These are phyloP conservation scores for Ambrosiella xylebori DNA, from an alignment of 2,329 filamentous ascomycete species.

Conservation along the genomic window DNA sequence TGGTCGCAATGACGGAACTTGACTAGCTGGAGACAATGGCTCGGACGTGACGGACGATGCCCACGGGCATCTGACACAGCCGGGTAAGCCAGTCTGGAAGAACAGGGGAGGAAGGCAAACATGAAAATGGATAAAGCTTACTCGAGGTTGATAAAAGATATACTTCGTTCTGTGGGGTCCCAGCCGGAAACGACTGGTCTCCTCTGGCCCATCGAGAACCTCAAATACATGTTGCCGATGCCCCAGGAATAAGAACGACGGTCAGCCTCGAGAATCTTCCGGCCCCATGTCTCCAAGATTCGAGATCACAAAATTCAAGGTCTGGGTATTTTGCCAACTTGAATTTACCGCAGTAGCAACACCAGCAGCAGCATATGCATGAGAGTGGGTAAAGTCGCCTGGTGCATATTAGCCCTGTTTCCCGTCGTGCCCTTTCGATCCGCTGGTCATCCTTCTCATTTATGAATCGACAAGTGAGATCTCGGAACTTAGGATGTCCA, in stretches of 20 bases:
- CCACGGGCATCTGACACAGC: neutral
- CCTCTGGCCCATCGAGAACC: too few species aligned
- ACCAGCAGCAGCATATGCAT: neutral
- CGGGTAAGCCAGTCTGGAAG: neutral
- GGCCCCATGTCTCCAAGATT: too few species aligned
- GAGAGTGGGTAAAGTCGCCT: neutral
- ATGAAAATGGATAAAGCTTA: too few species aligned
- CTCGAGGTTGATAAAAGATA: too few species aligned
- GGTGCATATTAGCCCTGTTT: neutral
- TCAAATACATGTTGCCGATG: too few species aligned
- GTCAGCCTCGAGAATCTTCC: too few species aligned
- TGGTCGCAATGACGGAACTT: neutral
- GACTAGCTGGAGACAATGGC: neutral
- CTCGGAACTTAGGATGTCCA: neutral
- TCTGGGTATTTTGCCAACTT: neutral
- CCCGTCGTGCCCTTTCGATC: neutral
- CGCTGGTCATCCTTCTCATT: neutral
- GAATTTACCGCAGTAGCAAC: neutral
- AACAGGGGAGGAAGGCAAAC: neutral
- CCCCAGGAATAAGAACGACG: too few species aligned
- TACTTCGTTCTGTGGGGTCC: too few species aligned
- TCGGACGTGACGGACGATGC: neutral
- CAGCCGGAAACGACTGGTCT: too few species aligned
- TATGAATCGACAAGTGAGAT: neutral
- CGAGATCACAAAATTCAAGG: neutral